Conservation (phyloP, 768 basidiomycete genomes). For the Suillus discolor region DNA sequence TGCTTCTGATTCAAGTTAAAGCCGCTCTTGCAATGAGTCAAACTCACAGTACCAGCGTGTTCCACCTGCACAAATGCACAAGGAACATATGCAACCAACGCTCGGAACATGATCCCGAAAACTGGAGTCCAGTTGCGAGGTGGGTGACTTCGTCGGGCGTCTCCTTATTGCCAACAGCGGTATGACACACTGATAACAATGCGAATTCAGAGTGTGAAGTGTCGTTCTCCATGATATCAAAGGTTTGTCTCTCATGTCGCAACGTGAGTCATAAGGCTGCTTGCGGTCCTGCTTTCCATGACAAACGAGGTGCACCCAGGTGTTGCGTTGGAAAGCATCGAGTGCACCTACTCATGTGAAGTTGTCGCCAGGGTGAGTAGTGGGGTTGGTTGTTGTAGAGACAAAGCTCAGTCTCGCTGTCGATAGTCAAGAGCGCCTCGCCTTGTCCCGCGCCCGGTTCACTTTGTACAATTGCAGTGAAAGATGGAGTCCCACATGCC, state of each 20-base stretch:
- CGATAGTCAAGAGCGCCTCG: neutral
- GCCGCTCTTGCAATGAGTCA: too few species aligned
- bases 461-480: neutral
- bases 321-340: conserved; percentile 16
- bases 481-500: neutral
- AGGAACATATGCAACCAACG: too few species aligned
- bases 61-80: too few species aligned
- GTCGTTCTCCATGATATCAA: neutral
- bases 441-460: neutral
- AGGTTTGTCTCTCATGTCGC: neutral
- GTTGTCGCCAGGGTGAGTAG: neutral
- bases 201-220: neutral
- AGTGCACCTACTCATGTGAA: conserved; percentile 11
- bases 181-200: neutral
- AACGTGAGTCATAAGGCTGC: neutral
- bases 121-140: neutral
- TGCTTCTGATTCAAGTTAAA: too few species aligned
- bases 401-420: neutral
- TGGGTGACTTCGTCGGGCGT: neutral
- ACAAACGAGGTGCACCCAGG: conserved; percentile 35
- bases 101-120: neutral
- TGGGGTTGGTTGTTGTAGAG: neutral
- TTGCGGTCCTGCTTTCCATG: neutral
- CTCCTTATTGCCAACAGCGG: neutral
- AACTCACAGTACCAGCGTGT: too few species aligned